Evolutionary conservation across 345 rosid species (phyloP).

Genomic region (Draba incana): DNA sequence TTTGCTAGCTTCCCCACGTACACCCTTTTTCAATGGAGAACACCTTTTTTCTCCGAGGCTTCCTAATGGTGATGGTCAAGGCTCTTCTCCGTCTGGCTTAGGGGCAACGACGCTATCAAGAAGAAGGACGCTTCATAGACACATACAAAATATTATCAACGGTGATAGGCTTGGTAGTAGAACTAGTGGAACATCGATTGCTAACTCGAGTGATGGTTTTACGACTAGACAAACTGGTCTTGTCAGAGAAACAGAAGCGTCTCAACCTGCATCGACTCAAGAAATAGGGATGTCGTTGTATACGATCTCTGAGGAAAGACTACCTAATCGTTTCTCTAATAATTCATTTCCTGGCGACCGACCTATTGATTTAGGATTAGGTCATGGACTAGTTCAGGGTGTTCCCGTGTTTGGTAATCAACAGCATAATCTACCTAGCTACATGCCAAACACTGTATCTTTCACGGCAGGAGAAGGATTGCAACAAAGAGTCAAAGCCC

Average conservation of each 20-base stretch:
- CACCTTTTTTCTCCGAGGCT: slow-evolving; percentile 71
- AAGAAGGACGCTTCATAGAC: slow-evolving; percentile 85
- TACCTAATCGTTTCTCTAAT: slow-evolving; percentile 39
- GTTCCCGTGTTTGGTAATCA: slow-evolving; percentile 45
- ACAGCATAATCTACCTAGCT: slow-evolving; percentile 47
- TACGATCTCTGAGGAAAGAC: slow-evolving; percentile 51
- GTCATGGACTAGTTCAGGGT: slow-evolving; percentile 54
- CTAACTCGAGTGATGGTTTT: slow-evolving; percentile 47
- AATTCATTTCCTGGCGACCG: slow-evolving; percentile 34
- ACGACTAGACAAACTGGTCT: slow-evolving; percentile 50
- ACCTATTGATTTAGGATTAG: slow-evolving; percentile 49
- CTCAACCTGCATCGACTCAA: slow-evolving; percentile 49
- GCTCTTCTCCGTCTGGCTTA: slow-evolving; percentile 66
- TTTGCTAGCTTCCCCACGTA: slow-evolving; percentile 57
- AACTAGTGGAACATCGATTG: slow-evolving; percentile 49
- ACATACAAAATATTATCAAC: slow-evolving; percentile 70
- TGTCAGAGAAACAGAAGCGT: slow-evolving; percentile 45
- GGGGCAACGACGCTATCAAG: slow-evolving; percentile 80
- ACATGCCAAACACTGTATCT: slow-evolving; percentile 49
- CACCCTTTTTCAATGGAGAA: slow-evolving; percentile 52
- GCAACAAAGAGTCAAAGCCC: slow-evolving; percentile 71
- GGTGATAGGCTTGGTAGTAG: slow-evolving; percentile 58
- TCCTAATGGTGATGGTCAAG: slow-evolving; percentile 53
- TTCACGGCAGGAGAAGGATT: slow-evolving; percentile 61
- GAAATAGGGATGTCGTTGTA: slow-evolving; percentile 41